Percentiles rank a stretch among this genome's conserved stretches.
Evolutionary conservation across 352 stramenopile genomes (phyloP).

Genomic region (Globisporangium emineosum): DNA sequence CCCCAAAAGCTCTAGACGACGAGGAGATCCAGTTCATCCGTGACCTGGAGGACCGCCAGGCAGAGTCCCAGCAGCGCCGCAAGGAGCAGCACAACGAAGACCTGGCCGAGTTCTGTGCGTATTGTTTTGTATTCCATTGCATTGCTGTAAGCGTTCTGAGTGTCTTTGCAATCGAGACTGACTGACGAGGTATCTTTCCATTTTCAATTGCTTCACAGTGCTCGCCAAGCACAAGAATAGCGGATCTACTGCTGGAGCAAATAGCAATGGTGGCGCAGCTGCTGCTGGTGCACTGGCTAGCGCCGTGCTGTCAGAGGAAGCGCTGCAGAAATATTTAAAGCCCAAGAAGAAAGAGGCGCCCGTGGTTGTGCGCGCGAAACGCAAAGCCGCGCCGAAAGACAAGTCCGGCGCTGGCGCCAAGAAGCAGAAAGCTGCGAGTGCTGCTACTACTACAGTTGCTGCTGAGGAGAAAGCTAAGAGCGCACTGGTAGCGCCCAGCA

Average conservation of each 20-base stretch:
- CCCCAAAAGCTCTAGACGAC: constrained; percentile 82
- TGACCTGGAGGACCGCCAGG: constrained; percentile 58
- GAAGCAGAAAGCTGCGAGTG: constrained; percentile 18
- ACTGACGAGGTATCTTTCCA: neutral
- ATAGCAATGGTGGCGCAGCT: neutral
- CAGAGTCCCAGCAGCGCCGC: constrained; percentile 40
- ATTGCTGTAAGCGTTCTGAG: neutral
- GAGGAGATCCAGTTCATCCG: constrained; percentile 84
- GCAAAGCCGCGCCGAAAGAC: constrained; percentile 29
- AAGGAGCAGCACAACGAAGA: constrained; percentile 75
- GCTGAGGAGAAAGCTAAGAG: constrained; percentile 14
- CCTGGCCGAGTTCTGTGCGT: constrained; percentile 60
- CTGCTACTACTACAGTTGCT: too few species aligned
- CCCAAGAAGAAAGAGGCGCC: constrained; percentile 26
- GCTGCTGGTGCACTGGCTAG: neutral
- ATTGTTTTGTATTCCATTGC: too few species aligned
- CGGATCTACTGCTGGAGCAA: neutral
- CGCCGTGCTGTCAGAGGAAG: neutral
- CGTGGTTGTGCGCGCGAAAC: constrained; percentile 56
- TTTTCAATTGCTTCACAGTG: constrained; percentile 46
- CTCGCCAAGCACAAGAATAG: constrained; percentile 52
- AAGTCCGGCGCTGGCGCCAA: constrained; percentile 8
- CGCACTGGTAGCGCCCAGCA: constrained; percentile 9
- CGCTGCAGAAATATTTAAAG: constrained; percentile 21
- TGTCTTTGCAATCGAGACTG: neutral